Conservation (phyloP, 352 stramenopile species). For the Pythium phragmitis region DNA sequence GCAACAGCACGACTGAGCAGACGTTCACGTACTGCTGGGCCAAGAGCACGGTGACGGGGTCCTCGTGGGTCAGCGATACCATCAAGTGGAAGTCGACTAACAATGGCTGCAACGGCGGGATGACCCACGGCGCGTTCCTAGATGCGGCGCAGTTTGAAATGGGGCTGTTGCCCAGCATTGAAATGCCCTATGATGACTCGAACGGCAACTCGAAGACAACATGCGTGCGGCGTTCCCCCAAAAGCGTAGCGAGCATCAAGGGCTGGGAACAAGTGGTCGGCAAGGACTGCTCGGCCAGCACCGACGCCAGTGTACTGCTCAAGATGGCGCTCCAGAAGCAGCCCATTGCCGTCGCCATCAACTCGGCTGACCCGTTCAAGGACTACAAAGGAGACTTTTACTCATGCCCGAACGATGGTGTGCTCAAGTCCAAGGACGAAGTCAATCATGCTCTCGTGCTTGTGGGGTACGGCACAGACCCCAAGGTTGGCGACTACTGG, state of each 20-base stretch:
- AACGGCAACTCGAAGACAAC: conserved; percentile 29
- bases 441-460: conserved; percentile 78
- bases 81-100: conserved; percentile 82
- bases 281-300: conserved; percentile 50
- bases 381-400: conserved; percentile 72
- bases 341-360: conserved; percentile 75
- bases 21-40: conserved; percentile 82
- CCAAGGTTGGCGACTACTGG: conserved; percentile 65
- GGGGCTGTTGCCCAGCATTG: conserved; percentile 66
- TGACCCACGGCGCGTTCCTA: conserved; percentile 81
- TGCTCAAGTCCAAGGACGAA: conserved; percentile 59
- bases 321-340: conserved; percentile 53
- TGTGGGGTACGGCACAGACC: conserved; percentile 70
- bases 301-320: conserved; percentile 51
- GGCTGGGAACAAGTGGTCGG: conserved; percentile 69
- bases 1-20: conserved; percentile 57
- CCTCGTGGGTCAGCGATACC: conserved; percentile 52
- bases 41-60: conserved; percentile 37
- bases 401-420: conserved; percentile 62
- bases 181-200: conserved; percentile 69
- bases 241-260: conserved; percentile 70
- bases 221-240: conserved; percentile 40
- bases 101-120: conserved; percentile 74
- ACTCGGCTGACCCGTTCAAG: conserved; percentile 68
- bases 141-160: conserved; percentile 60